Conservation (phyloP, 371 early-diverging fungal genomes). For the Zychaea mexicana region DNA sequence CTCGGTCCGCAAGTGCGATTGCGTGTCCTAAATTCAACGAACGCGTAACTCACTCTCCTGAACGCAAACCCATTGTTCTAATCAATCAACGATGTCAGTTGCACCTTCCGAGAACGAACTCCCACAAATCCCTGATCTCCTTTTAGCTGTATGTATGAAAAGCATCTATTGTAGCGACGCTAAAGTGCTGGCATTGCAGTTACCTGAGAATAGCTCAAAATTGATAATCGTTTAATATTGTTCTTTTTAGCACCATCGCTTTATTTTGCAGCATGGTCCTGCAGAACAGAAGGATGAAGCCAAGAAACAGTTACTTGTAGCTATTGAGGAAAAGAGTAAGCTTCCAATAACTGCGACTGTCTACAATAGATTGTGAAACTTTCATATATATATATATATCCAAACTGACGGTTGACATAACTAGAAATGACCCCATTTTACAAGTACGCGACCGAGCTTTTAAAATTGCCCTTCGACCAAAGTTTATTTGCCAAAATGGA, state of each 20-base stretch:
- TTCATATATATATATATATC: too few species aligned
- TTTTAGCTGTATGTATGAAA: conserved; percentile 45
- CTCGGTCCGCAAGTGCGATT: background rate
- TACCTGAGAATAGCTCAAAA: too few species aligned
- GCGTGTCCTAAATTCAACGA: background rate
- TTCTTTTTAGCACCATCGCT: conserved; percentile 66
- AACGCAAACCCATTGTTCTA: background rate
- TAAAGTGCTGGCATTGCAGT: background rate
- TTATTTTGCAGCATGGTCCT: conserved; percentile 73
- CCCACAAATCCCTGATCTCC: conserved; percentile 80
- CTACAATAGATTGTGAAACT: too few species aligned
- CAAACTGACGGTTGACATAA: too few species aligned
- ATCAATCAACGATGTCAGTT: background rate
- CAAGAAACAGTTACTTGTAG: conserved; percentile 58
- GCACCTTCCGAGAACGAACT: conserved; percentile 52
- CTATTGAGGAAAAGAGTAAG: conserved; percentile 77
- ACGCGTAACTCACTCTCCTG: conserved; percentile 2
- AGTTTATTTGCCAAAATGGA: conserved; percentile 57
- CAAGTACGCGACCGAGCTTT: conserved; percentile 64
- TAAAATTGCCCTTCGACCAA: conserved; percentile 60
- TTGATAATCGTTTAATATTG: background rate
- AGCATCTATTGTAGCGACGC: background rate
- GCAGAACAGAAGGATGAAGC: conserved; percentile 60
- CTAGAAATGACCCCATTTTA: conserved; percentile 92
- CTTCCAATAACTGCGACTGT: background rate